Evolutionary conservation across 192 early-diverging fungal species (phyloP), one percentile per base, ranked within the genome.

Genomic region (Mortierella alpina): DNA sequence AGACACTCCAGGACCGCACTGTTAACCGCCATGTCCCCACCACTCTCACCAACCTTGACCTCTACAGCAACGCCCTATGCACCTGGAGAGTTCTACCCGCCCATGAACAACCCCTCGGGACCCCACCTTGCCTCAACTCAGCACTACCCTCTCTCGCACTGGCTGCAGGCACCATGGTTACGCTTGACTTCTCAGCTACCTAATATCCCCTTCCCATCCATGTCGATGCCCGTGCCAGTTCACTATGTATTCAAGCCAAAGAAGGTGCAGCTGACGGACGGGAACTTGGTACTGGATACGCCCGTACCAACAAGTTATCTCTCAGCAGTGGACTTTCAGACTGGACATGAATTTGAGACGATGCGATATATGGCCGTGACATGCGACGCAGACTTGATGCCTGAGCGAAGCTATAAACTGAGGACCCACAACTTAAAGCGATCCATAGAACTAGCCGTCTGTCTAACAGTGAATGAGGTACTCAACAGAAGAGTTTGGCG

Each of bases 371-470:
- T 92, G 39, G 92, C 92, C 1, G 87, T 85, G 17, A 93, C 92
- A 1, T 93, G 91, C 62, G 89, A 90, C 74, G 88, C 89, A 0
- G 77, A 89, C 47, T 72, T 88, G 58, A 92, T 94, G 62, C 58
- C 83, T 0, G 63, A 85, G 20, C 70, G 85, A 17, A 85, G 88
- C 6, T 94, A 92, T 80, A 84, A 82, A 14, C 82, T 94, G 17
- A 62, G 94, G 57, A 94, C 86, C 59, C 87, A 90, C 31, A 84
- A 91, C 22, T 84, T 90, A 68, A 84, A 88, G 41, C 86, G 95
- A 66, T 66, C 88, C 41, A 94, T 96, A 2, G 96, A 98, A 80
- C 73, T 98, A n/a, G 94, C 95, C 60, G 91, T 96, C 55, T 95
- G 97, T 51, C 84, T 98, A 53, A 97, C 96, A 20, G 96, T 97